These are phyloP conservation scores for Naematelia encephala DNA, from an alignment of 768 basidiomycete species.

Conservation along the genomic window DNA sequence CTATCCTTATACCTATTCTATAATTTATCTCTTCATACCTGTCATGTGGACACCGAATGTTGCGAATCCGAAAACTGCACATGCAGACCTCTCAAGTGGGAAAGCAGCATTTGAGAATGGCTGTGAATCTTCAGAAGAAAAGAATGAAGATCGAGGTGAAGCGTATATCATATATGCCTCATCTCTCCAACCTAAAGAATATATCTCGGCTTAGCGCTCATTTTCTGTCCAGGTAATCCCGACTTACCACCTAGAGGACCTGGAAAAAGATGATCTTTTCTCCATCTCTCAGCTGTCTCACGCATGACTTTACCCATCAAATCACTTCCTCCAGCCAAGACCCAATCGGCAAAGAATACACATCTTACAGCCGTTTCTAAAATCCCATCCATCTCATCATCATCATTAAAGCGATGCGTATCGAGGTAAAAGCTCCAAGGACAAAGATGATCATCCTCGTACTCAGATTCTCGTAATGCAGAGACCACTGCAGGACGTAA, in stretches of 20 bases:
- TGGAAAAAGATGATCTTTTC: conserved; percentile 41
- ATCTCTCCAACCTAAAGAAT: conserved; percentile 71
- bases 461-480: conserved; percentile 19
- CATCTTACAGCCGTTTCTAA: conserved; percentile 56
- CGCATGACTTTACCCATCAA: conserved; percentile 28
- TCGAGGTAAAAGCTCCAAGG: conserved; percentile 38
- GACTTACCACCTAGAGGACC: conserved; percentile 47
- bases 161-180: conserved; percentile 67
- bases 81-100: conserved; percentile 83
- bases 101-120: conserved; percentile 57
- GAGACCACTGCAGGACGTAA: conserved; percentile 48
- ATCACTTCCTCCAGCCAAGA: conserved; percentile 27
- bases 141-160: conserved; percentile 30
- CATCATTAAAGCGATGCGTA: conserved; percentile 57
- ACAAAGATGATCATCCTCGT: conserved; percentile 1
- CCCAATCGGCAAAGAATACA: conserved; percentile 41
- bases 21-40: no score
- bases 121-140: conserved; percentile 9
- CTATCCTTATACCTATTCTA: no score
- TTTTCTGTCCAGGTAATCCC: background rate
- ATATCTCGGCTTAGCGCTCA: conserved; percentile 55
- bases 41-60: conserved; percentile 94
- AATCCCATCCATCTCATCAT: conserved; percentile 36
- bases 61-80: conserved; percentile 79
- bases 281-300: conserved; percentile 43